phyloP scores from a whole-genome alignment of 352 stramenopile species.

The Phytophthora megakarya region DNA sequence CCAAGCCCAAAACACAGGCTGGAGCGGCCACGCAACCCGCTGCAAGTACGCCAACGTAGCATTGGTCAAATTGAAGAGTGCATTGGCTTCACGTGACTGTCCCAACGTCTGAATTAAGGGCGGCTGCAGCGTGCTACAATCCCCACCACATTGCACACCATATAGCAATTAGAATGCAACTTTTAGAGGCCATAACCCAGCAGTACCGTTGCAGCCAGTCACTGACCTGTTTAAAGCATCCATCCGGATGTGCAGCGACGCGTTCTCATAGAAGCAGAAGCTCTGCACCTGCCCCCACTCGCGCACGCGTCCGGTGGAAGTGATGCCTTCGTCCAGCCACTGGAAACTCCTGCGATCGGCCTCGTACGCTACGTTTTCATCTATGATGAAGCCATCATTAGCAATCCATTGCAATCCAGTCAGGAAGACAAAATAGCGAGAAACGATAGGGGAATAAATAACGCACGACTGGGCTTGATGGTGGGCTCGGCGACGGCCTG shows the following conservation, averaged over 20 bases:
- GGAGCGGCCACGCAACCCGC: conserved; percentile 60
- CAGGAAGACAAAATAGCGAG: not conserved
- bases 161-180: conserved; percentile 16
- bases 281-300: conserved; percentile 70
- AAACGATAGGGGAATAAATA: not conserved
- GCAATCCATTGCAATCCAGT: not conserved
- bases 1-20: conserved; percentile 79
- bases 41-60: conserved; percentile 57
- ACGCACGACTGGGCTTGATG: conserved; percentile 17
- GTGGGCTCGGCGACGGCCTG: not conserved
- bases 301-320: conserved; percentile 24
- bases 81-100: conserved; percentile 63
- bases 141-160: conserved; percentile 5
- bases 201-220: not conserved
- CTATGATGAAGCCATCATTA: conserved; percentile 15
- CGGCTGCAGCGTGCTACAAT: conserved; percentile 60
- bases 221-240: conserved; percentile 72
- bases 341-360: conserved; percentile 30
- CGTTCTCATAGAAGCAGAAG: conserved; percentile 82
- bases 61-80: conserved; percentile 57
- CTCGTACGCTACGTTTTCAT: conserved; percentile 36
- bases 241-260: conserved; percentile 71
- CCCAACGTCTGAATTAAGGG: conserved; percentile 67
- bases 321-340: conserved; percentile 75
- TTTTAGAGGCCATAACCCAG: not conserved